A percentile compares a stretch with the other conserved stretches of the same genome.
These are phyloP conservation scores for Cadophora sp. DNA, from an alignment of 2,329 filamentous ascomycete genomes.

Conservation along the genomic window DNA sequence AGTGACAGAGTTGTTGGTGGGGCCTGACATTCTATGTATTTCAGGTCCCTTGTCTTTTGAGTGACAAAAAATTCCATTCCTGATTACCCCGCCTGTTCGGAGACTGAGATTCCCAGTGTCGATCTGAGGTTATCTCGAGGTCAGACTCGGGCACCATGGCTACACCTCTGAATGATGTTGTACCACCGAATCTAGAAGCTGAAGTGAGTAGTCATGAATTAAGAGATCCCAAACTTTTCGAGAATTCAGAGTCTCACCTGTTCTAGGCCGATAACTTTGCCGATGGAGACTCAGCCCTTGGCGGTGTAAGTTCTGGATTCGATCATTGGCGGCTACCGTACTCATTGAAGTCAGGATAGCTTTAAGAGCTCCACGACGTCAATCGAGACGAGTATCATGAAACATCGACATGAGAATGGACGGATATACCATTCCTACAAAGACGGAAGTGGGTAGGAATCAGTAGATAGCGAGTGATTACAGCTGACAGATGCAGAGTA, in stretches of 20 bases:
- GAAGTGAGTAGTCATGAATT: background rate
- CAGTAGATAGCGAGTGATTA: background rate
- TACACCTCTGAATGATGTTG: background rate
- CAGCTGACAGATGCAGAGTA: slow-evolving; percentile 12
- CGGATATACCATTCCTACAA: slow-evolving; percentile 36
- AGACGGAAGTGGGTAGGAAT: slow-evolving; percentile 26
- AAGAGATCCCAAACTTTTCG: background rate
- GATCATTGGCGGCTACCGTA: background rate
- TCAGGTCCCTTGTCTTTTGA: background rate
- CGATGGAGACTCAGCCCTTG: slow-evolving; percentile 12
- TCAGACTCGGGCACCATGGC: background rate
- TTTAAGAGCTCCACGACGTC: slow-evolving; percentile 31
- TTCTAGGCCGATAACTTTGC: slow-evolving; percentile 10
- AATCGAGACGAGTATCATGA: slow-evolving; percentile 45
- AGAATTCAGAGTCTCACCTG: background rate
- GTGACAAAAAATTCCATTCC: too few relatives aligned
- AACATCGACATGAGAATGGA: slow-evolving; percentile 46
- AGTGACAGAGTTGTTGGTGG: background rate
- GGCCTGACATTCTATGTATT: background rate
- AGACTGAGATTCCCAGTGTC: background rate
- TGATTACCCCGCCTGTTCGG: background rate
- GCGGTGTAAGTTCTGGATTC: background rate
- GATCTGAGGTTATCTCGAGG: background rate
- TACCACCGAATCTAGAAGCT: background rate
- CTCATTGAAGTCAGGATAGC: background rate